Evolutionary conservation across 1,284 basidiomycete genomes (phyloP), one percentile per base, ranked within the genome.

Genomic region (Leucoagaricus sp.): DNA sequence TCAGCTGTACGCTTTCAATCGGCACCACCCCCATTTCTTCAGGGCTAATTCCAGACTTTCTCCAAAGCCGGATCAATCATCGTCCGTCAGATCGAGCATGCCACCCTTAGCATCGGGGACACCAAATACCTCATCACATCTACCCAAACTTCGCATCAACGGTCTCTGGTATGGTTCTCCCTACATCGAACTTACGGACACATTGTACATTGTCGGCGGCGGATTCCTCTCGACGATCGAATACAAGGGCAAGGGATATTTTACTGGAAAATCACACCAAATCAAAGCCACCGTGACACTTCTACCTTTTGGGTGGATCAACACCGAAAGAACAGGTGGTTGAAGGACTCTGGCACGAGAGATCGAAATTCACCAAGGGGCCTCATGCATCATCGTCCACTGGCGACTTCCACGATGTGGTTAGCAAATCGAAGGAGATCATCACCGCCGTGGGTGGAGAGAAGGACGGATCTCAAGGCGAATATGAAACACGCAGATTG

Each of bases 1-100:
- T 98, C 72, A 87, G 87, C 60, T 83, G 88, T 88, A 64, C 74
- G 49, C 19, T n/a, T 50, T 28, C 23, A 44, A 38, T 47, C 17
- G 42, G 12, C 51, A 4, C 9, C n/a, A 36, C 7, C 15, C 23
- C 21, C 19, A n/a, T 42, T 9, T 21, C 31, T 19, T 29, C 17
- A 26, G 51, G 25, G 44, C 31, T 49, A 42, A 58, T 49, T 49
- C 34, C 45, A 48, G 34, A 26, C 41, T 36, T 47, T 28, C 34
- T 2, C 40, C n/a, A 28, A 62, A 85, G 84, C 75, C 58, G 86
- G 86, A 26, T 83, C 83, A 53, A 88, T 90, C 61, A 87, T 85
- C 74, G 96, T 99, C 53, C 95, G 93, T 75, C 96, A 99, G 74
- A 91, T 98, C 62, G 96, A 96, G 5, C 96, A 99, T 67, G 96